phyloP scores from a whole-genome alignment of 805 yeast species.

The Spathaspora passalidarum region DNA sequence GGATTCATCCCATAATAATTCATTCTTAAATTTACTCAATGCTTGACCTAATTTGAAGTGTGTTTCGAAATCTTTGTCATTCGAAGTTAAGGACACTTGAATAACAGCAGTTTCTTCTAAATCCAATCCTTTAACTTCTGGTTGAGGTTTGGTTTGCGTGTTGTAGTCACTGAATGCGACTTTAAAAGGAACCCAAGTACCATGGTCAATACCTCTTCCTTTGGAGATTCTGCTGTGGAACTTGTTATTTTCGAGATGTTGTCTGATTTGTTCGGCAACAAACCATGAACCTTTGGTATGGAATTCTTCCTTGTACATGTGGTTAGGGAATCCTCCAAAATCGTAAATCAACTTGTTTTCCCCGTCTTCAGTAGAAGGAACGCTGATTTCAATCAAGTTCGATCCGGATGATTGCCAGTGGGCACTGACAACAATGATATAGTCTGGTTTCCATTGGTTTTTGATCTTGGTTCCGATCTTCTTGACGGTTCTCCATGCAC shows the following conservation, averaged over 20 bases:
- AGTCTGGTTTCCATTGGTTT: slow-evolving; percentile 56
- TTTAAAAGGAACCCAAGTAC: slow-evolving; percentile 77
- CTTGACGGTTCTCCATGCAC: slow-evolving; percentile 56
- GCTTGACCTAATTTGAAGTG: slow-evolving; percentile 56
- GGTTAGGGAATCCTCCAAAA: slow-evolving; percentile 67
- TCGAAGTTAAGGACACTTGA: slow-evolving; percentile 48
- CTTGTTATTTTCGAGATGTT: slow-evolving; percentile 40
- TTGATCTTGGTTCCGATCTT: slow-evolving; percentile 52
- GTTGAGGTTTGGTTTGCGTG: slow-evolving; percentile 21
- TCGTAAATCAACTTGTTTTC: slow-evolving; percentile 68
- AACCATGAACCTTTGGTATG: slow-evolving; percentile 44
- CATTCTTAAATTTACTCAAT: slow-evolving; percentile 48
- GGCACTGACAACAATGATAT: slow-evolving; percentile 65
- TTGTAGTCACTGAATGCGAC: slow-evolving; percentile 55
- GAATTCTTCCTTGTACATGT: slow-evolving; percentile 62
- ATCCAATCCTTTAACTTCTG: slow-evolving; percentile 27
- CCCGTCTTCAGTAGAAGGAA: slow-evolving; percentile 20
- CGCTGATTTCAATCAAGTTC: slow-evolving; percentile 46
- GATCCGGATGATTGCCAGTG: slow-evolving; percentile 63
- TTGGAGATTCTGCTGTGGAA: slow-evolving; percentile 41
- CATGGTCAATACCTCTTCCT: slow-evolving; percentile 78
- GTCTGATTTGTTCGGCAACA: slow-evolving; percentile 44
- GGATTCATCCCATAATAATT: slow-evolving; percentile 31
- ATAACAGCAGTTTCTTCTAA: slow-evolving; percentile 45
- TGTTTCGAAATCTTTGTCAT: slow-evolving; percentile 35